Percentiles rank a stretch among this genome's conserved stretches.
Conservation (phyloP, 257 asterid genomes). For the Schizonepeta tenuifolia region DNA sequence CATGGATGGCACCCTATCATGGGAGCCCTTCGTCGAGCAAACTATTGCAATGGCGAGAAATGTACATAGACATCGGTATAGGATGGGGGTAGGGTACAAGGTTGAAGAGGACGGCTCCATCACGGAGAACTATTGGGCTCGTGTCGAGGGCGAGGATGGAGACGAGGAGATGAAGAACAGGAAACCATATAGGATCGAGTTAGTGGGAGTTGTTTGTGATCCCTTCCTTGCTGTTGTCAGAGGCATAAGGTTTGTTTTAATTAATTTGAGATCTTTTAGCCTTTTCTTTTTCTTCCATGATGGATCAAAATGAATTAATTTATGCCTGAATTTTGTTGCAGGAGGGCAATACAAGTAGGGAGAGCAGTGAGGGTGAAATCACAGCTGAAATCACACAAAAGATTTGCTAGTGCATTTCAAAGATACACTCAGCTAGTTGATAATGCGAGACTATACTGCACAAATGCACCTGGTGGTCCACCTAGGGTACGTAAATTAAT, state of each 20-base stretch:
- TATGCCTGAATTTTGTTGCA: slow-evolving; percentile 27
- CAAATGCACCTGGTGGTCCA: slow-evolving; percentile 64
- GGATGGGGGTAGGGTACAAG: slow-evolving; percentile 93
- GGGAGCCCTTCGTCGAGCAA: slow-evolving; percentile 97
- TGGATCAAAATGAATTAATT: not conserved
- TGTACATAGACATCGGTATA: slow-evolving; percentile 68
- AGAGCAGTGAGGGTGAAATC: slow-evolving; percentile 93
- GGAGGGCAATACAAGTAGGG: slow-evolving; percentile 87
- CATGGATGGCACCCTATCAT: slow-evolving; percentile 95
- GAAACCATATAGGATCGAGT: slow-evolving; percentile 82
- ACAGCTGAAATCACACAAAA: slow-evolving; percentile 88
- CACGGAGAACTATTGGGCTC: slow-evolving; percentile 82
- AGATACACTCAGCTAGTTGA: slow-evolving; percentile 75
- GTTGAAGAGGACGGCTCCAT: slow-evolving; percentile 72
- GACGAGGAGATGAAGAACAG: slow-evolving; percentile 35
- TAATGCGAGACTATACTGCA: slow-evolving; percentile 79
- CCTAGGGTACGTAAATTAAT: slow-evolving; percentile 50
- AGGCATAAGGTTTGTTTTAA: slow-evolving; percentile 71
- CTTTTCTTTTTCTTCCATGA: not conserved
- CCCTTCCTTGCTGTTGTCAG: slow-evolving; percentile 86
- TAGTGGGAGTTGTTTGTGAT: slow-evolving; percentile 95
- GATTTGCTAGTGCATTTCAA: slow-evolving; percentile 78
- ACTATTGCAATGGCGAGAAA: slow-evolving; percentile 85
- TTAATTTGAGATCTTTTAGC: not conserved
- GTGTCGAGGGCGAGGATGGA: slow-evolving; percentile 42